Base-by-base conservation (phyloP, 345 rosid species). In the Populus nigra region DNA sequence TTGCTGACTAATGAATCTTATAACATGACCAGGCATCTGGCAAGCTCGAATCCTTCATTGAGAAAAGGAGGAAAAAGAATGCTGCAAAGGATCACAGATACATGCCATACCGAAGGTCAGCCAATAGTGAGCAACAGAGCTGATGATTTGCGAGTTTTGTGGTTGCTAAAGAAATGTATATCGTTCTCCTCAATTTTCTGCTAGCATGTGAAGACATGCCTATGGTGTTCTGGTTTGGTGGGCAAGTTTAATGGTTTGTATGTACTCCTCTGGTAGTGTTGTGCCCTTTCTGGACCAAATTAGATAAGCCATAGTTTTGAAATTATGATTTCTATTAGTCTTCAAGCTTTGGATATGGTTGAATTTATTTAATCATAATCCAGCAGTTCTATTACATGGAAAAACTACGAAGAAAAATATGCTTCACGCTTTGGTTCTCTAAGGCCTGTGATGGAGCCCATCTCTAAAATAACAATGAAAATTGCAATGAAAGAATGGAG, bases 11-110 rank as follows among this genome's bases (percentile, higher is more conserved):
- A 77, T 76, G 68, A 4, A 77, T 80, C 55, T 5, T 47, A n/a
- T 62, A 71, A 80, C 55, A 72, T 73, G 72, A 79, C 70, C 74
- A 92, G 97, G 91, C 83, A 87, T 84, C 94, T 41, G 97, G 98
- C 61, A 91, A 93, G 87, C 94, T 93, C 71, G 87, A 89, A 45
- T 86, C 97, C 50, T 93, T 85, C 75, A 78, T 96, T 8, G 96
- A 93, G 89, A 92, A 96, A 82, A 87, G 77, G 72, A 90, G 99
- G 81, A 88, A 83, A 91, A 96, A 89, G 87, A 92, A 92, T 82
- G 97, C 99, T 73, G 83, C 98, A 0, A 96, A 96, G 85, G 99
- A 96, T 78, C 97, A 89, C 61, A 84, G 92, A 78, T 93, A 69
- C 89, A 84, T 93, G 90, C 98, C 99, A 17, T 92, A 93, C 76